Evolutionary conservation across 2,329 filamentous ascomycete genomes (phyloP).

Genomic region (Pezicula radicicola): DNA sequence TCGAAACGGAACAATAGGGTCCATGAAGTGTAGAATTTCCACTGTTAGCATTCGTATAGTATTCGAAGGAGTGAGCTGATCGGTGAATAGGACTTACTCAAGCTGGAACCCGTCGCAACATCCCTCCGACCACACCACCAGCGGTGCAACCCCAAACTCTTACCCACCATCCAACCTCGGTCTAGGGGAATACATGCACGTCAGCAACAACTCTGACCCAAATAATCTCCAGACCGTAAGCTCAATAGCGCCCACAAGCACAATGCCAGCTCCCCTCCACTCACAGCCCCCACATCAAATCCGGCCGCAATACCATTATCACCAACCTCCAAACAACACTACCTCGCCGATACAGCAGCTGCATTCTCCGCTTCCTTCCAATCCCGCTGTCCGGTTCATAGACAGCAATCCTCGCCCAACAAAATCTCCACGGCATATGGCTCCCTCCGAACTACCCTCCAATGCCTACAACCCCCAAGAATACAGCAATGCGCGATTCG

Average conservation of each 20-base stretch:
- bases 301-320: constrained; percentile 16
- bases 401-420: constrained; percentile 28
- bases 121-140: constrained; percentile 19
- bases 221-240: constrained; percentile 12
- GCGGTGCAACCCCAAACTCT: constrained; percentile 14
- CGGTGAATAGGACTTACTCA: constrained; percentile 19
- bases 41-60: too few relatives aligned
- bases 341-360: neutral
- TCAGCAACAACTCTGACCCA: constrained; percentile 17
- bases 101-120: constrained; percentile 21
- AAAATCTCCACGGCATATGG: constrained; percentile 28
- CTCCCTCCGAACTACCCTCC: constrained; percentile 19
- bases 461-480: constrained; percentile 14
- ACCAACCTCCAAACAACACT: constrained; percentile 1
- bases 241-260: neutral
- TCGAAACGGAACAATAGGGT: too few relatives aligned
- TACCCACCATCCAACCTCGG: constrained; percentile 18
- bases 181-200: constrained; percentile 24
- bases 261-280: constrained; percentile 9
- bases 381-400: constrained; percentile 18
- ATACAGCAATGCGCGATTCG: constrained; percentile 16
- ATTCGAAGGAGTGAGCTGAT: constrained; percentile 9
- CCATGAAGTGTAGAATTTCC: too few relatives aligned
- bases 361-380: constrained; percentile 8
- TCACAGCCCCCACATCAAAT: constrained; percentile 7